Base-by-base conservation (phyloP, 1,284 basidiomycete species). In the Cystobasidiaceae sp. region DNA sequence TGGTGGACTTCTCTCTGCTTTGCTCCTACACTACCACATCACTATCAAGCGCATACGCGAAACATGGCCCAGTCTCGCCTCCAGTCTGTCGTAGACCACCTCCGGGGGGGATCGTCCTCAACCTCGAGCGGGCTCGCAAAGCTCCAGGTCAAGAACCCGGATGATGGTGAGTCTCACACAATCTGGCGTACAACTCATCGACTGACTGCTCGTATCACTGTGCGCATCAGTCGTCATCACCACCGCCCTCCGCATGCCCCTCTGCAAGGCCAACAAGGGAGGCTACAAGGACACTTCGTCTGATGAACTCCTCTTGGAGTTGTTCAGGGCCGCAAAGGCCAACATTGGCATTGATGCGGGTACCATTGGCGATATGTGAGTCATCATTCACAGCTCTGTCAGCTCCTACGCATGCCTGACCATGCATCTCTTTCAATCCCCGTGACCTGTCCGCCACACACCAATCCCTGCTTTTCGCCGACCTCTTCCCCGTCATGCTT, bases 221-320 rank as follows among this genome's bases (percentile, higher is more conserved):
- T 25, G 19, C 7, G 7, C 17, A 6, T 8, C 44, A 59, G 85
- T 90, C 9, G 88, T 90, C 73, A 84, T 90, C 68, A 89, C 86
- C 1, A 82, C 87, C 79, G 86, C 88, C 63, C 83, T 86, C 69
- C 84, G 88, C n/a, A 87, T 86, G 1, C 86, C 87, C 0, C 74
- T 89, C 56, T 86, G 85, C 72, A 76, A 77, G 46, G 85, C 89
- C 1, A 85, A 82, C 75, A 90, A 86, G 73, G 89, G 89, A 25
- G 86, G 84, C 4, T 83, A 90, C 77, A 90, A 86, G 77, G 89
- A 92, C 76, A 86, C 48, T 15, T 37, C 48, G 61, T 87, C 86
- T 50, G 88, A 90, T 67, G 88, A 89, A 72, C 81, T 90, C 37
- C 80, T 90, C 77, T 80, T 87, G 17, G 84, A 87, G 74, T 86